phyloP scores from a whole-genome alignment of 805 yeast species.

The Phaffomyces antillensis region DNA sequence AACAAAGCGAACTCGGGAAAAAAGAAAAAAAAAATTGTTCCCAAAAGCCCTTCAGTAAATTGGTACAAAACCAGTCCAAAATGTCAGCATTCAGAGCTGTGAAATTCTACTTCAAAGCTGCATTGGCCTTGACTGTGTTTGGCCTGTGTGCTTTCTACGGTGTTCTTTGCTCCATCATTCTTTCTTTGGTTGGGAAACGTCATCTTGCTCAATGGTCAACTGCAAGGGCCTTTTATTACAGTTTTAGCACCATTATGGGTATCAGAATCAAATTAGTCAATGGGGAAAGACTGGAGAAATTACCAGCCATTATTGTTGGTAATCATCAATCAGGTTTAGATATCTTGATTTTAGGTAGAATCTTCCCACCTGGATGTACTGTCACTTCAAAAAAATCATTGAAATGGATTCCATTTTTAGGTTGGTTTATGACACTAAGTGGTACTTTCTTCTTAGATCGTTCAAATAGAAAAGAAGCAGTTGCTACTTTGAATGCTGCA shows the following conservation, averaged over 20 bases:
- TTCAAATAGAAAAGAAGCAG: constrained; percentile 65
- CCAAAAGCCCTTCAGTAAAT: too few species aligned
- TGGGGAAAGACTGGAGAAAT: constrained; percentile 46
- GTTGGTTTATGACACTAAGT: constrained; percentile 92
- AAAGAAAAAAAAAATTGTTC: not conserved
- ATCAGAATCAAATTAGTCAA: constrained; percentile 63
- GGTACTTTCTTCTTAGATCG: constrained; percentile 92
- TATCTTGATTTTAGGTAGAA: constrained; percentile 68
- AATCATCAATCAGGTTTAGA: constrained; percentile 93
- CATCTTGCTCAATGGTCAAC: constrained; percentile 84
- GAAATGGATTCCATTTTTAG: constrained; percentile 81
- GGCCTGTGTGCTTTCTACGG: constrained; percentile 67
- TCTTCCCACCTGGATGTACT: constrained; percentile 83
- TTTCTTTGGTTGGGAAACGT: constrained; percentile 64
- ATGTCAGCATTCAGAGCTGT: constrained; percentile 15
- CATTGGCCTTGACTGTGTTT: constrained; percentile 46
- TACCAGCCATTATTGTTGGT: constrained; percentile 76
- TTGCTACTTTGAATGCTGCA: constrained; percentile 67
- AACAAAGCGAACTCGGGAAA: not conserved
- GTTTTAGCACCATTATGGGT: constrained; percentile 58
- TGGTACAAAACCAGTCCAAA: not conserved
- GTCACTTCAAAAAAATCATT: constrained; percentile 89
- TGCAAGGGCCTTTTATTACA: constrained; percentile 70
- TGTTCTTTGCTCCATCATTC: constrained; percentile 61
- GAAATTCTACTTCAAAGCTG: constrained; percentile 50